phyloP scores from a whole-genome alignment of 768 basidiomycete genomes.

The Panaeolus papilionaceus region DNA sequence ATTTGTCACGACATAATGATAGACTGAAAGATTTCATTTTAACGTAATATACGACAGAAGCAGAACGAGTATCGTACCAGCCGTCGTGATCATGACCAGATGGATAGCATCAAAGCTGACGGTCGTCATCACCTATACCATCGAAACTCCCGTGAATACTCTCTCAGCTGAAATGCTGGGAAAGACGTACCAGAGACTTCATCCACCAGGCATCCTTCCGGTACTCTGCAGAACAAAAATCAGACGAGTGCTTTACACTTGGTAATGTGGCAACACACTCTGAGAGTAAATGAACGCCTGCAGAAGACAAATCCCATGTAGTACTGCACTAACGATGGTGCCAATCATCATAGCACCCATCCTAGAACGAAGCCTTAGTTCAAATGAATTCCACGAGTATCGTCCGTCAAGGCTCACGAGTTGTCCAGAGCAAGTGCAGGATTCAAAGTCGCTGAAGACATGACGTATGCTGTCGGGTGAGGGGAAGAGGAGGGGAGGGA shows the following conservation, averaged over 20 bases:
- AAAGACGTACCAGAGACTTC: slow-evolving; percentile 43
- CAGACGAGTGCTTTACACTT: not conserved
- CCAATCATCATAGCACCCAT: slow-evolving; percentile 54
- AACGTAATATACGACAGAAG: not conserved
- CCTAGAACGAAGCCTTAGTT: slow-evolving; percentile 27
- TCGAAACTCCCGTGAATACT: not conserved
- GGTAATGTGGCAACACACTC: slow-evolving; percentile 28
- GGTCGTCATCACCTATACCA: slow-evolving; percentile 44
- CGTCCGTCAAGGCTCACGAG: slow-evolving; percentile 30
- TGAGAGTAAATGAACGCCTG: slow-evolving; percentile 57
- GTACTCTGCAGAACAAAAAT: slow-evolving; percentile 33
- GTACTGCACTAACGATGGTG: slow-evolving; percentile 40
- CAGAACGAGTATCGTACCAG: slow-evolving; percentile 36
- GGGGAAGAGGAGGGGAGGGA: slow-evolving; percentile 19
- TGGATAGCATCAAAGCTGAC: slow-evolving; percentile 53
- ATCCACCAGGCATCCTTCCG: slow-evolving; percentile 47
- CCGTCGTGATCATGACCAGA: slow-evolving; percentile 53
- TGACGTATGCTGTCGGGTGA: slow-evolving; percentile 16
- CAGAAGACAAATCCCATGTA: slow-evolving; percentile 51
- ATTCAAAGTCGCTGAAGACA: slow-evolving; percentile 36
- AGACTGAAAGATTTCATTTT: slow-evolving; percentile 38
- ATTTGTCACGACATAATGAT: slow-evolving; percentile 53
- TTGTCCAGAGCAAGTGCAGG: slow-evolving; percentile 37
- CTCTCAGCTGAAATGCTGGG: not conserved
- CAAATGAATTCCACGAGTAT: not conserved